Conservation (phyloP, 345 rosid species). For the Syzygium oleosum region DNA sequence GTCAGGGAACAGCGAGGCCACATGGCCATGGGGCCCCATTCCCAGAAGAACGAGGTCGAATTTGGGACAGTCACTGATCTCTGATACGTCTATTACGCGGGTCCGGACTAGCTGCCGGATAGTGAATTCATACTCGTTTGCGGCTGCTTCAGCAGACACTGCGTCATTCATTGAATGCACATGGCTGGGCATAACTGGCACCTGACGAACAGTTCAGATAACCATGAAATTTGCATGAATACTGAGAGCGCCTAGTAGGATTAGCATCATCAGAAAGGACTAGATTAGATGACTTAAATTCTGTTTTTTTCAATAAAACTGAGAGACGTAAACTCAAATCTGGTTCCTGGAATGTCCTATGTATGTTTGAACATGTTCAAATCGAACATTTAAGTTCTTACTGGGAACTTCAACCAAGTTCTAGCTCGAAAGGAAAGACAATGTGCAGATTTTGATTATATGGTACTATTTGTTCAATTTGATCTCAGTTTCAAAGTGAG, state of each 20-base stretch:
- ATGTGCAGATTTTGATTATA: neutral
- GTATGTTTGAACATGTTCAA: neutral
- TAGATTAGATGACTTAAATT: neutral
- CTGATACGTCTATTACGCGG: constrained; percentile 58
- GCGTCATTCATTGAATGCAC: constrained; percentile 74
- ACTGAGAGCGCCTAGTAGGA: neutral
- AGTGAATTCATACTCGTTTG: constrained; percentile 59
- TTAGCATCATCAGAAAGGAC: neutral
- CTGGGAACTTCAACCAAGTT: neutral
- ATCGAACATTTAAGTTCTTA: neutral
- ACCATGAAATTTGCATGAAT: neutral
- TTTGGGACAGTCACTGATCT: constrained; percentile 71
- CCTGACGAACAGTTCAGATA: constrained; percentile 26
- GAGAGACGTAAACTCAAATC: neutral
- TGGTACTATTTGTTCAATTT: neutral
- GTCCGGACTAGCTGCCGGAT: constrained; percentile 67
- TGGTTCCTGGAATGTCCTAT: neutral
- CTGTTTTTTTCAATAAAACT: neutral
- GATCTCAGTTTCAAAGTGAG: neutral
- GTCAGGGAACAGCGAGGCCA: constrained; percentile 78
- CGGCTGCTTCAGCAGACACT: constrained; percentile 74
- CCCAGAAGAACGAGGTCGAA: constrained; percentile 86
- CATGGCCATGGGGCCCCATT: constrained; percentile 82
- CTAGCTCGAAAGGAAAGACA: neutral
- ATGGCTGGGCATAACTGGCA: constrained; percentile 67